phyloP scores from a whole-genome alignment of 192 early-diverging fungal genomes.

The Backusella macrospora region DNA sequence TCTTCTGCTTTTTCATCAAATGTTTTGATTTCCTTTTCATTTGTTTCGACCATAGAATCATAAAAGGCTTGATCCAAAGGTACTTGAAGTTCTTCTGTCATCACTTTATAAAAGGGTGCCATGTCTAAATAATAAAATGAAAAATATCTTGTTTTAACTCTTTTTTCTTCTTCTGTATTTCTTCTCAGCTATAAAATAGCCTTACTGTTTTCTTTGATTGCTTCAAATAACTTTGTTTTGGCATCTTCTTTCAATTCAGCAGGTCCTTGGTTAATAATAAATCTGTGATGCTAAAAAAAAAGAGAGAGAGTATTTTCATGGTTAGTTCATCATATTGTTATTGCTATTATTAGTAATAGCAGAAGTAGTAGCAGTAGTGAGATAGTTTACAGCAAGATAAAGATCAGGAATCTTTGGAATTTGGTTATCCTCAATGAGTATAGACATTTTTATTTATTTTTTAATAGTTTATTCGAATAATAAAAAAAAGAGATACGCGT shows the following conservation, averaged over 20 bases:
- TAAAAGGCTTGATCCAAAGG: slow-evolving; percentile 58
- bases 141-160: background rate
- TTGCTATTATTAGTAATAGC: background rate
- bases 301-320: background rate
- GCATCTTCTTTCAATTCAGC: slow-evolving; percentile 67
- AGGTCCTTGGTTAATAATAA: slow-evolving; percentile 77
- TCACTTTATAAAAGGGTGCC: slow-evolving; percentile 77
- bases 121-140: slow-evolving; percentile 61
- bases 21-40: slow-evolving; percentile 73
- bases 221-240: slow-evolving; percentile 67
- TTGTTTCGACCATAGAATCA: slow-evolving; percentile 61
- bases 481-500: slow-evolving; percentile 14
- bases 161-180: background rate
- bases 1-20: slow-evolving; percentile 87
- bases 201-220: slow-evolving; percentile 86
- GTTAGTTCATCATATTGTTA: background rate
- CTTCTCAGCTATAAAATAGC: background rate
- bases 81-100: slow-evolving; percentile 66
- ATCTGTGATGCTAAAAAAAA: slow-evolving; percentile 64
- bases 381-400: slow-evolving; percentile 61
- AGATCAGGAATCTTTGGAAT: slow-evolving; percentile 88
- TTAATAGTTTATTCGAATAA: background rate
- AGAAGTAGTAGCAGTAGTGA: background rate
- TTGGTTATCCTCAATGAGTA: slow-evolving; percentile 61
- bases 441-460: background rate